phyloP scores from a whole-genome alignment of 2,329 filamentous ascomycete species.

The Diplodia intermedia region DNA sequence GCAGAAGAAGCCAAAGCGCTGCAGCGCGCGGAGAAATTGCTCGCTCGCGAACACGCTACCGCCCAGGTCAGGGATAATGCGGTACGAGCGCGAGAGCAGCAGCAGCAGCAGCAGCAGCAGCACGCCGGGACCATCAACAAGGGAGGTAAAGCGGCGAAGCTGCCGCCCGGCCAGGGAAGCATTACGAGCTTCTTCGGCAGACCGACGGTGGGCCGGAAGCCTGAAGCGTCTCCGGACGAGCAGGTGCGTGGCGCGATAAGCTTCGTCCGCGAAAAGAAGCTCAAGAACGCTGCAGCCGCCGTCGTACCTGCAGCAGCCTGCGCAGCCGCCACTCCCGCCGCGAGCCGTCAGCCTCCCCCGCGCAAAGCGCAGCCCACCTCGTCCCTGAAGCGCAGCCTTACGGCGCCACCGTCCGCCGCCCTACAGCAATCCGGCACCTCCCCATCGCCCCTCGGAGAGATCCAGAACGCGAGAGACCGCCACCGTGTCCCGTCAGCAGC shows the following conservation, averaged over 20 bases:
- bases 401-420: not conserved
- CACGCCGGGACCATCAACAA: not conserved
- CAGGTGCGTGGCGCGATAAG: constrained; percentile 23
- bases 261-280: constrained; percentile 30
- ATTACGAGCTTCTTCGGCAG: constrained; percentile 61
- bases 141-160: not conserved
- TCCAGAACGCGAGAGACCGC: constrained; percentile 1
- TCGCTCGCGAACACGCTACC: constrained; percentile 37
- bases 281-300: not conserved
- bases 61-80: constrained; percentile 33
- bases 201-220: constrained; percentile 37
- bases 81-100: constrained; percentile 33
- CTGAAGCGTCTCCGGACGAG: constrained; percentile 20
- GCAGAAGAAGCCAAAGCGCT: constrained; percentile 13
- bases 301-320: not conserved
- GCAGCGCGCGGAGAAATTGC: constrained; percentile 38
- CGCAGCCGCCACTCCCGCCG: not conserved
- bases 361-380: not conserved
- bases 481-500: not conserved
- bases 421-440: not conserved
- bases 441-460: constrained; percentile 10
- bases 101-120: not conserved
- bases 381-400: not conserved
- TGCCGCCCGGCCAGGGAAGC: constrained; percentile 57
- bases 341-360: not conserved